Conservation (phyloP, 2,329 filamentous ascomycete genomes). For the Acrocalymma vagum region DNA sequence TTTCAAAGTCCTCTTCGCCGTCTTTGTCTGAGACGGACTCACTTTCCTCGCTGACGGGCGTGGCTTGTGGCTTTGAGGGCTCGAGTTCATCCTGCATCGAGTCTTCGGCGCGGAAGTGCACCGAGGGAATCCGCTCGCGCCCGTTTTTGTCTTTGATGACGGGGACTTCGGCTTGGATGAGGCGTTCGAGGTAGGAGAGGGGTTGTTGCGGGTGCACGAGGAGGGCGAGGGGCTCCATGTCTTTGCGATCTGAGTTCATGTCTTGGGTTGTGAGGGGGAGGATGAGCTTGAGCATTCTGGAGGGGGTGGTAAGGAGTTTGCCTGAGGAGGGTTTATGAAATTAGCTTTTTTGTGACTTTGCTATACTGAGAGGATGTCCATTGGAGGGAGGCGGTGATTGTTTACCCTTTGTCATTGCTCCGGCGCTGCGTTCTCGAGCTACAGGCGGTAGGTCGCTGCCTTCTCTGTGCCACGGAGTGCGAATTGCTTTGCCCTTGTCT, state of each 20-base stretch:
- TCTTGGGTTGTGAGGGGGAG: constrained; percentile 74
- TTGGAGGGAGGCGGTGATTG: background rate
- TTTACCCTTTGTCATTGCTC: constrained; percentile 71
- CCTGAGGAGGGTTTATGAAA: constrained; percentile 55
- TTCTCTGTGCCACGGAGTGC: constrained; percentile 72
- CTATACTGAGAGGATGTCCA: background rate
- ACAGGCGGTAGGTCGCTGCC: constrained; percentile 68
- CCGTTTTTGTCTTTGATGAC: constrained; percentile 68
- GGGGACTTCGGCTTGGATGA: constrained; percentile 88
- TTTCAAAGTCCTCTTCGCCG: constrained; percentile 53
- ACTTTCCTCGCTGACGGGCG: constrained; percentile 35
- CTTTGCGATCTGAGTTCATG: constrained; percentile 67
- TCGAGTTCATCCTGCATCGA: constrained; percentile 67
- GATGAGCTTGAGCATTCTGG: constrained; percentile 80
- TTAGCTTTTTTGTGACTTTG: constrained; percentile 4
- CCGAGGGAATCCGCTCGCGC: constrained; percentile 73
- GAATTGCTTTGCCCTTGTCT: constrained; percentile 64
- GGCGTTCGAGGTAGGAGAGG: constrained; percentile 84
- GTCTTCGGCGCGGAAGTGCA: constrained; percentile 84
- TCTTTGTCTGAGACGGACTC: constrained; percentile 32
- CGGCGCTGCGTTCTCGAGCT: constrained; percentile 57
- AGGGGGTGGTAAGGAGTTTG: constrained; percentile 82
- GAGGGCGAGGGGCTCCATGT: constrained; percentile 84
- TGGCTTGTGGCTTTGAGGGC: constrained; percentile 30
- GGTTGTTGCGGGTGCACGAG: constrained; percentile 91